Conservation (phyloP, 305 asterid species). For the Fraxinus xanthoxyloides region DNA sequence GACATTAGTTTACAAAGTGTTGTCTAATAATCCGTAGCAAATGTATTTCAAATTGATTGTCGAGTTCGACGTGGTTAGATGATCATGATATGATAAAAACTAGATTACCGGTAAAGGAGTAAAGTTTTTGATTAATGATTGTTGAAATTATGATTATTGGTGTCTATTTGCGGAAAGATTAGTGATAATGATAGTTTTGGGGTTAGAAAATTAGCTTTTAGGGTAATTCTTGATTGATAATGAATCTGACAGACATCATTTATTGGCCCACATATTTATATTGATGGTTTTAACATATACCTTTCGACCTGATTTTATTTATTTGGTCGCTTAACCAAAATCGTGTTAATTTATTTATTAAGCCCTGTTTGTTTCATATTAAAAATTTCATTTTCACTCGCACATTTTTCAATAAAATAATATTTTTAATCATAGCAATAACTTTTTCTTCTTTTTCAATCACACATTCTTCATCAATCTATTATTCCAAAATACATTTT, state of each 20-base stretch:
- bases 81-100: too few relatives aligned
- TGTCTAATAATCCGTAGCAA: neutral
- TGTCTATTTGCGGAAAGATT: constrained; percentile 43
- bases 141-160: constrained; percentile 29
- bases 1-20: neutral
- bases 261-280: constrained; percentile 38
- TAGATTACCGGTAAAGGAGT: neutral
- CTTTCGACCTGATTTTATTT: constrained; percentile 4
- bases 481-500: too few relatives aligned
- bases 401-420: too few relatives aligned
- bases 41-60: too few relatives aligned
- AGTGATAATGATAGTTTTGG: constrained; percentile 57
- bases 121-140: constrained; percentile 19
- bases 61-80: neutral
- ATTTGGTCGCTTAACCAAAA: neutral
- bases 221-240: constrained; percentile 29
- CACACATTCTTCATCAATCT: too few relatives aligned
- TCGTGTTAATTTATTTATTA: too few relatives aligned
- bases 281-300: constrained; percentile 24
- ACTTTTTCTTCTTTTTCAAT: neutral
- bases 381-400: too few relatives aligned
- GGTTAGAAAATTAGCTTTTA: constrained; percentile 24
- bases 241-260: constrained; percentile 36
- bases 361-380: too few relatives aligned
- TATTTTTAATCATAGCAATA: too few relatives aligned